Percentiles rank a stretch among this genome's conserved stretches.
phyloP scores from a whole-genome alignment of 2,329 filamentous ascomycete genomes.

The Calonectria multiphialidica region DNA sequence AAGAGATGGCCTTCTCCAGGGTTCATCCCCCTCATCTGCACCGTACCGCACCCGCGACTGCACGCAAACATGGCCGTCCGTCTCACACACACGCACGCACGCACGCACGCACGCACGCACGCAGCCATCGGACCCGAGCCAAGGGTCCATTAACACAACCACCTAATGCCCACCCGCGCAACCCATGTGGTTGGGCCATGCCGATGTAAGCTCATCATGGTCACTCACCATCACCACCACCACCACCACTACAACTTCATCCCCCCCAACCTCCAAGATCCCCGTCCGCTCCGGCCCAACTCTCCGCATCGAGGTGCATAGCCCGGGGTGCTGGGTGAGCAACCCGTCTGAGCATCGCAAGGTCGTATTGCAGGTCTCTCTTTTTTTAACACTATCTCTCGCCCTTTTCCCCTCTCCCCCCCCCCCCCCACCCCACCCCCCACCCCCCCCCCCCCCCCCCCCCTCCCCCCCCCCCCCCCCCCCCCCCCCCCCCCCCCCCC shows the following conservation, averaged over 20 bases:
- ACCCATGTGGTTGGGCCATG: conserved; percentile 1
- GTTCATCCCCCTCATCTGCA: conserved; percentile 1
- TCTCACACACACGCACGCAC: background rate
- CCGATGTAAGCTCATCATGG: background rate
- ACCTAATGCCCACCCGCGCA: background rate
- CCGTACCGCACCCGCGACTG: background rate
- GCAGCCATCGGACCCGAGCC: conserved; percentile 1
- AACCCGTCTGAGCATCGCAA: conserved; percentile 1
- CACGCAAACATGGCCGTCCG: background rate
- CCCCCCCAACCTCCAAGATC: background rate
- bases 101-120: background rate
- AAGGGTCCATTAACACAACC: conserved; percentile 3
- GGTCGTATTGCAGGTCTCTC: background rate
- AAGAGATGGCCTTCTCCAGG: conserved; percentile 11
- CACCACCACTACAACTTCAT: background rate
- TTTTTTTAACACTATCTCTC: background rate
- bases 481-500: too few species aligned
- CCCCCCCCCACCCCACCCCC: too few species aligned
- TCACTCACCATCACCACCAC: too few species aligned
- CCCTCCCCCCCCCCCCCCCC: too few species aligned
- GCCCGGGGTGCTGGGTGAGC: conserved; percentile 1
- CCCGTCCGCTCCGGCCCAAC: conserved; percentile 26
- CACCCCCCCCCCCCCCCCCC: too few species aligned
- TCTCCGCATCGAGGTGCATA: conserved; percentile 29
- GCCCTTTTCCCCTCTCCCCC: background rate